A percentile compares a stretch with the other conserved stretches of the same genome.
Conservation (phyloP, 225 moss, liverwort and hornwort species). For the Bryum argenteum region DNA sequence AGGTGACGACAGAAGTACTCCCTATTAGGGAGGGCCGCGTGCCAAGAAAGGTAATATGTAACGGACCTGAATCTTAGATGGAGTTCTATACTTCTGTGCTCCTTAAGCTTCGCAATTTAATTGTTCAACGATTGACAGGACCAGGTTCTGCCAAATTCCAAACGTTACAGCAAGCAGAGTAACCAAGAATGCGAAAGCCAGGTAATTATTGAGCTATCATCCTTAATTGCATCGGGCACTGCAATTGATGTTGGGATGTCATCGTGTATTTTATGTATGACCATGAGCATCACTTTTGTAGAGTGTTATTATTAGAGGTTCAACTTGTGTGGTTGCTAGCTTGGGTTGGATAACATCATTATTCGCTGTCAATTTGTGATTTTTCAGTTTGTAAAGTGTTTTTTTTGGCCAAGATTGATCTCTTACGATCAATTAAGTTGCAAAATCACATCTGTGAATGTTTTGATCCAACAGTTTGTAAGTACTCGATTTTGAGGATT, state of each 20-base stretch:
- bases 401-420: too few species aligned
- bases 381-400: too few species aligned
- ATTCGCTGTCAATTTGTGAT: too few species aligned
- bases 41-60: conserved; percentile 38
- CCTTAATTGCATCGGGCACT: conserved; percentile 11
- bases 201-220: conserved; percentile 28
- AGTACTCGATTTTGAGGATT: too few species aligned
- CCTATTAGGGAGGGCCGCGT: conserved; percentile 25
- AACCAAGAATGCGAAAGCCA: conserved; percentile 20
- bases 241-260: not conserved
- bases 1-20: conserved; percentile 2
- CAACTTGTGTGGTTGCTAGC: too few species aligned
- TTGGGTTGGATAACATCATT: too few species aligned
- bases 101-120: conserved; percentile 19
- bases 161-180: conserved; percentile 34
- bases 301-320: too few species aligned
- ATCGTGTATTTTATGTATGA: too few species aligned
- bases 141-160: conserved; percentile 25
- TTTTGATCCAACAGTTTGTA: too few species aligned
- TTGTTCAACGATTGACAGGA: conserved; percentile 36
- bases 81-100: conserved; percentile 17
- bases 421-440: too few species aligned
- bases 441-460: too few species aligned
- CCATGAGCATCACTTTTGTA: too few species aligned
- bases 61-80: conserved; percentile 25